A percentile compares a stretch with the other conserved stretches of the same genome.
These are phyloP conservation scores for Lactarius quietus DNA, from an alignment of 768 basidiomycete genomes.

Conservation along the genomic window DNA sequence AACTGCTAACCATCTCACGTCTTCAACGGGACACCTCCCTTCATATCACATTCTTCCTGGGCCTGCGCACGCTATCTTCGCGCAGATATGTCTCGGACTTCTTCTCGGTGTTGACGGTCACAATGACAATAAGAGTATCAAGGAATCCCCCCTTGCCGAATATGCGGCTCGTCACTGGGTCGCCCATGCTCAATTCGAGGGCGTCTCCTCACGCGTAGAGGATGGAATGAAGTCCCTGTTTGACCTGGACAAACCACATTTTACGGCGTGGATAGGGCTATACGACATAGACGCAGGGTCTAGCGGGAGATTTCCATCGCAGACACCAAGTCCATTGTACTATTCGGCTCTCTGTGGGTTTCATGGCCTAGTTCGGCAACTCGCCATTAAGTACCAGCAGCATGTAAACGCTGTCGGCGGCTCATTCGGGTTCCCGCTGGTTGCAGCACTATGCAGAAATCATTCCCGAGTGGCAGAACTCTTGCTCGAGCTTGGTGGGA, in stretches of 20 bases:
- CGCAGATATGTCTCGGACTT: neutral
- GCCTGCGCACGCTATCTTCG: neutral
- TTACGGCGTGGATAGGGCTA: neutral
- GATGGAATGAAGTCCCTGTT: neutral
- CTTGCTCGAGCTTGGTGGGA: neutral
- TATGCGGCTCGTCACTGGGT: neutral
- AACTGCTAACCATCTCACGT: neutral
- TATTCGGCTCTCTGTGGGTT: conserved; percentile 9
- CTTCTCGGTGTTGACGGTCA: neutral
- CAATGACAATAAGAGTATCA: neutral
- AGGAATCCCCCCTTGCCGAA: neutral
- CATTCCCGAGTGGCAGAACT: neutral
- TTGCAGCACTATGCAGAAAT: neutral
- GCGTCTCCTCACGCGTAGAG: neutral
- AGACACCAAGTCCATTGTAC: neutral
- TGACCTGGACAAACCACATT: neutral
- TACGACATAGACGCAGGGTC: neutral
- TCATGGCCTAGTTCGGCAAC: neutral
- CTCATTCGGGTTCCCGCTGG: neutral
- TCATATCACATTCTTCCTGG: neutral
- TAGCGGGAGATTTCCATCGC: neutral
- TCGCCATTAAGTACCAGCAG: neutral
- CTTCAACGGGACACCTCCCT: neutral
- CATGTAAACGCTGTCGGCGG: neutral
- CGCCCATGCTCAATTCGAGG: neutral